phyloP scores from a whole-genome alignment of 1,139 yeast genomes.

The Saccharomycopsis hybrid region DNA sequence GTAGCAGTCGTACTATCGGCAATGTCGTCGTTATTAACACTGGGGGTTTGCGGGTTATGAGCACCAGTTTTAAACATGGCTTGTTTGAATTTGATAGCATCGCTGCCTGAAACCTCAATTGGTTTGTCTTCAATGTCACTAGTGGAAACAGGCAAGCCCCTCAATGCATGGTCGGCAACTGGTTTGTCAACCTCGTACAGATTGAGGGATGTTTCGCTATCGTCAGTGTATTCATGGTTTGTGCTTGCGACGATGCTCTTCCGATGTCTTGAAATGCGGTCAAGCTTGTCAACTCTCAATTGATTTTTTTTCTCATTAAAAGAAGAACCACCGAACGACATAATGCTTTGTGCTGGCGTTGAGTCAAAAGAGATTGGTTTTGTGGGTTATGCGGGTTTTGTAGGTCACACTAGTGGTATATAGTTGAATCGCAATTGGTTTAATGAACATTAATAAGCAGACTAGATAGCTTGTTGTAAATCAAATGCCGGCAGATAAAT shows the following conservation, averaged over 20 bases:
- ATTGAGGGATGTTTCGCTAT: background rate
- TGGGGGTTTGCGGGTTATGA: background rate
- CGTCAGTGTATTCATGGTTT: conserved; percentile 8
- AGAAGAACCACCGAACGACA: too few species aligned
- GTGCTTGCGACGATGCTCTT: conserved; percentile 1
- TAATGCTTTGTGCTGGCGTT: too few species aligned
- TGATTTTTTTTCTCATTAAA: background rate
- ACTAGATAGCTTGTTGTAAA: too few species aligned
- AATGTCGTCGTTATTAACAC: too few species aligned
- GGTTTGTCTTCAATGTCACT: background rate
- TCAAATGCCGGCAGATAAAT: too few species aligned
- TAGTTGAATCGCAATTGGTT: too few species aligned
- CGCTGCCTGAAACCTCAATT: background rate
- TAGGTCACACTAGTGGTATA: too few species aligned
- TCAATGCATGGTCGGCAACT: background rate
- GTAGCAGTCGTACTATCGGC: background rate
- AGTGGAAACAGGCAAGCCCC: background rate
- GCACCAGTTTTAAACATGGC: background rate
- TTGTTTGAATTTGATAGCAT: background rate
- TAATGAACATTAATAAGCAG: too few species aligned
- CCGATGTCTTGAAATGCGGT: background rate
- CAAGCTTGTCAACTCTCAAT: background rate
- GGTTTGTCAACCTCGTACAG: background rate
- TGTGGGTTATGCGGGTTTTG: too few species aligned
- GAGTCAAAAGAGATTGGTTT: too few species aligned